These are phyloP conservation scores for Diaporthe helianthi DNA, from an alignment of 2,329 filamentous ascomycete species.

Conservation along the genomic window DNA sequence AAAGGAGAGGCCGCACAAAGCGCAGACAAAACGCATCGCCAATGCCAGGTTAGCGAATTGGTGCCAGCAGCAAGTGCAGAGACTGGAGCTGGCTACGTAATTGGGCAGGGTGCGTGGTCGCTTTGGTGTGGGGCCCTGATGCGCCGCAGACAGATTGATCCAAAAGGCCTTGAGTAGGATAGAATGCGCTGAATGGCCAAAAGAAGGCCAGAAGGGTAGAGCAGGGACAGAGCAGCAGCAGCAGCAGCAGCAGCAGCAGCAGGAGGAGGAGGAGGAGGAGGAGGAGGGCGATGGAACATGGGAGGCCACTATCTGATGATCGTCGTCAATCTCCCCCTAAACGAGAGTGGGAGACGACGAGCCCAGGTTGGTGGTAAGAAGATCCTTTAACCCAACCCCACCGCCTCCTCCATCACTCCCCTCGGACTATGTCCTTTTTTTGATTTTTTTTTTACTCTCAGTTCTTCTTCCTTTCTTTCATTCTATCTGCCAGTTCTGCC, in stretches of 20 bases:
- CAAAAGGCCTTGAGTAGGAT: background rate
- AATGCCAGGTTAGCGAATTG: background rate
- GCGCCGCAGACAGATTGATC: background rate
- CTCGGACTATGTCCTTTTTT: conserved; percentile 8
- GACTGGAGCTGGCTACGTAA: conserved; percentile 24
- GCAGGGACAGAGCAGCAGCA: background rate
- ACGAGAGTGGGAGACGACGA: conserved; percentile 24
- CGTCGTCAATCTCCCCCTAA: conserved; percentile 32
- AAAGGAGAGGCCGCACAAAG: conserved; percentile 5
- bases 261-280: background rate
- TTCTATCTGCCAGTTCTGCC: too few species aligned
- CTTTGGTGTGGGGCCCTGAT: conserved; percentile 5
- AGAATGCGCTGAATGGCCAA: too few species aligned
- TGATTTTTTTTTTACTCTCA: background rate
- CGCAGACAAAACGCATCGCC: conserved; percentile 4
- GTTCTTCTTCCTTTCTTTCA: too few species aligned
- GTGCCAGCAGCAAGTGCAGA: background rate
- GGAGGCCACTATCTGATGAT: conserved; percentile 21
- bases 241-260: too few species aligned
- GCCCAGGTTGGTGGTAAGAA: conserved; percentile 25
- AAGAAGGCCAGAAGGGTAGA: background rate
- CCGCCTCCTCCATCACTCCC: conserved; percentile 9
- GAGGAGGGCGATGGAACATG: background rate
- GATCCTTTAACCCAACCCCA: conserved; percentile 25
- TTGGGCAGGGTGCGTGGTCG: background rate